Base-by-base conservation (phyloP, 805 yeast genomes). In the Maudiozyma bulderi region DNA sequence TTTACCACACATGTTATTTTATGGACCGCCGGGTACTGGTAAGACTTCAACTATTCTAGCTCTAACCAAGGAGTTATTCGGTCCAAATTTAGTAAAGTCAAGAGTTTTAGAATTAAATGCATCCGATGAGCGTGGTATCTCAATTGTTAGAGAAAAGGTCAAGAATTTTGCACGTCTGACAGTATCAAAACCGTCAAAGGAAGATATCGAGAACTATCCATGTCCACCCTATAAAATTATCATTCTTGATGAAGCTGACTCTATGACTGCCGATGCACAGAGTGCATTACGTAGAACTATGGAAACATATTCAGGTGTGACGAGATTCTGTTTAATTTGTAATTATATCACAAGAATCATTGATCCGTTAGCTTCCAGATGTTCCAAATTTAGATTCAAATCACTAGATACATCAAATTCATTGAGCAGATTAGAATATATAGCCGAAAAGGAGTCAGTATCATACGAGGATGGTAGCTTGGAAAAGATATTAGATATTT, bases 231-330 rank as follows among this genome's bases (percentile, higher is more conserved):
- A 86, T 68, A 93, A 93, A 64, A 80, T 93, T 58, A 84, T 93
- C 54, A 86, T 93, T 41, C 69, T 93, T 47, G 97, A 90, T 70
- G 97, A 90, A 67, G 97, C 97, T 0, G 97, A 93, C 66, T 87
- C 96, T 10, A 93, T 93, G 97, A 93, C 99, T 8, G 78, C 87
- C 41, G 97, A 88, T 58, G 99, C 99, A 0, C 99, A 93, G 64
- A 80, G 89, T 48, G 99, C 99, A 1, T 73, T 93, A 54, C 80
- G 99, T 70, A 78, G 99, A 67, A 91, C 95, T 1, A 86, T 86
- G 90, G 96, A 88, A 62, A 86, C 83, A 3, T 90, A 86, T 67
- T 85, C 98, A 1, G 77, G 79, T 39, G 88, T 89, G 47, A 86
- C 99, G 1, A 76, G 99, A 58, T 93, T 93, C 69, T 93, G 98